Conservation (phyloP, 192 early-diverging fungal species). For the Jimgerdemannia flammicorona region DNA sequence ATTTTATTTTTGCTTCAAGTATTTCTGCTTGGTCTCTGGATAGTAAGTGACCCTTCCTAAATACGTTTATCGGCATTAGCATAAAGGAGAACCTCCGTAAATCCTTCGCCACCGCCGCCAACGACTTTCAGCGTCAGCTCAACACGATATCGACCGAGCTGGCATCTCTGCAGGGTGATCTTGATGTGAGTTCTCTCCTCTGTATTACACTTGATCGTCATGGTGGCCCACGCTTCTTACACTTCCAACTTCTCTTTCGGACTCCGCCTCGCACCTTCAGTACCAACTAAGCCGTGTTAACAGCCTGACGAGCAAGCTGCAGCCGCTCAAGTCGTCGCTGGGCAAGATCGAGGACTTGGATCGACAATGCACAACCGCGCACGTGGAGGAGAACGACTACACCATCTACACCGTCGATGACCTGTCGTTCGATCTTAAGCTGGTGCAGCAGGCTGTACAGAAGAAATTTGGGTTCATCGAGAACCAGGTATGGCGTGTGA, state of each 20-base stretch:
- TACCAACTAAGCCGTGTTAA: conserved; percentile 58
- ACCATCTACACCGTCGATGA: conserved; percentile 92
- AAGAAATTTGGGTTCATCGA: conserved; percentile 89
- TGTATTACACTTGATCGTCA: neutral
- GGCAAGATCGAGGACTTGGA: conserved; percentile 58
- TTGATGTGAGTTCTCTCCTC: conserved; percentile 50
- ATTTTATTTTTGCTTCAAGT: neutral
- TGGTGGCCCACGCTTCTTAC: neutral
- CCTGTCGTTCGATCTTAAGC: conserved; percentile 77
- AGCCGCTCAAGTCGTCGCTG: conserved; percentile 49
- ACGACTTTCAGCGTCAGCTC: conserved; percentile 69
- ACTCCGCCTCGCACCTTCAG: conserved; percentile 13
- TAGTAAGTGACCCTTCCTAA: neutral
- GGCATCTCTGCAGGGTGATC: conserved; percentile 70
- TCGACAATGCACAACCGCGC: conserved; percentile 71
- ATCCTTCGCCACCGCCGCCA: conserved; percentile 81
- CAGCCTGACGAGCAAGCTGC: conserved; percentile 45
- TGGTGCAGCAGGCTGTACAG: conserved; percentile 74
- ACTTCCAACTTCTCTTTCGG: neutral
- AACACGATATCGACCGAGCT: conserved; percentile 67
- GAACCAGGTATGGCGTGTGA: conserved; percentile 63
- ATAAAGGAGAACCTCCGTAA: conserved; percentile 79
- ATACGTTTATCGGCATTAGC: conserved; percentile 21
- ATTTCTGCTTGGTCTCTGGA: neutral
- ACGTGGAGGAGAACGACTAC: conserved; percentile 92